Conservation (phyloP, 2,329 filamentous ascomycete species). For the Aspergillus oerlinghausenensis region DNA sequence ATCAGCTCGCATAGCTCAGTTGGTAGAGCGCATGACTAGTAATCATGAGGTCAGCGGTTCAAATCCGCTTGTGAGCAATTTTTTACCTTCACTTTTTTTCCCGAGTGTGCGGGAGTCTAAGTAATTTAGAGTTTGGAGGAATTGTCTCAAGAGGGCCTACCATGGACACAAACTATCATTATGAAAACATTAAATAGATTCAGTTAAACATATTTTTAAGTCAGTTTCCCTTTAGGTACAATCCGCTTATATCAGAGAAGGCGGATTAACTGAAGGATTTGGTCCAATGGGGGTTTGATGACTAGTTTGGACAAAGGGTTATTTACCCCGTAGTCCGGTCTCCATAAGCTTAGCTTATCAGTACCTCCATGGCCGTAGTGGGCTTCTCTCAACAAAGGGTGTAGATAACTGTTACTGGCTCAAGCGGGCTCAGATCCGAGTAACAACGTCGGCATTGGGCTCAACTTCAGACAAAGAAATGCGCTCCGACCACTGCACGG, state of each 20-base stretch:
- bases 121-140: background rate
- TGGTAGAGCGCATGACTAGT: constrained; percentile 37
- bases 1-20: constrained; percentile 31
- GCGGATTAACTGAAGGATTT: background rate
- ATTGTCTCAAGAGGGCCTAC: background rate
- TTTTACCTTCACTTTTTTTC: no score
- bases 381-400: background rate
- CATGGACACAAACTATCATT: background rate
- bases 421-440: background rate
- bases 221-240: background rate
- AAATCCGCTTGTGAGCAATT: constrained; percentile 30
- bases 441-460: background rate
- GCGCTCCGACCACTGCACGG: constrained; percentile 8
- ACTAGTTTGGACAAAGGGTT: background rate
- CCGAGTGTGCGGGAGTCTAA: no score
- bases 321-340: background rate
- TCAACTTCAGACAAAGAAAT: constrained; percentile 4
- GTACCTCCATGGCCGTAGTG: background rate
- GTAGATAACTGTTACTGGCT: background rate
- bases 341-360: background rate
- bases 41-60: constrained; percentile 35
- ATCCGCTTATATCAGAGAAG: background rate
- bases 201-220: background rate
- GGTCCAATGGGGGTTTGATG: background rate
- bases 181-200: background rate